phyloP scores from a whole-genome alignment of 176 grass and related monocot genomes.

The Oryza australiensis region DNA sequence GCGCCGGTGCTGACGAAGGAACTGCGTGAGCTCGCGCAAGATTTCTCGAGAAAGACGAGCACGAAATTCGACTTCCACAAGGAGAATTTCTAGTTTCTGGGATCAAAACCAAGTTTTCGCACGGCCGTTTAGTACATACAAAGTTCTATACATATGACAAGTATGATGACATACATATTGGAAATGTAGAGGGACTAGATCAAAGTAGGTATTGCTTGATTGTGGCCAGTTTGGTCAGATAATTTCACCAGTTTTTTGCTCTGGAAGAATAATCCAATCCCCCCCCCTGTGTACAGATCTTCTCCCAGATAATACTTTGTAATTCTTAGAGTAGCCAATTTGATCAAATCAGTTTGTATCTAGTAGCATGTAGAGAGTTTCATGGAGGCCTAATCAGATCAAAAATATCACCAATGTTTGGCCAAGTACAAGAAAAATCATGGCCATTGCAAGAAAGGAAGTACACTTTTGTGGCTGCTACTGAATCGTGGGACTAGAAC shows the following conservation, averaged over 20 bases:
- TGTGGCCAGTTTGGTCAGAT: slow-evolving; percentile 17
- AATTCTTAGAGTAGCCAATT: slow-evolving; percentile 16
- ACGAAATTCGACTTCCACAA: slow-evolving; percentile 96
- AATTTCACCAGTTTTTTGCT: slow-evolving; percentile 39
- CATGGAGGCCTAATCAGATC: slow-evolving; percentile 32
- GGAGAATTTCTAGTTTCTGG: slow-evolving; percentile 70
- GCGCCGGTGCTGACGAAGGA: slow-evolving; percentile 70
- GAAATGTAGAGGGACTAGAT: slow-evolving; percentile 35
- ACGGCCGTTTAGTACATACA: slow-evolving; percentile 36
- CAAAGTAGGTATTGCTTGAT: slow-evolving; percentile 51
- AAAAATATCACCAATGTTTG: slow-evolving; percentile 23
- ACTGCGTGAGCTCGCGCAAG: slow-evolving; percentile 62
- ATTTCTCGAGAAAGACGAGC: slow-evolving; percentile 76
- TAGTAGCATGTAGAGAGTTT: slow-evolving; percentile 30
- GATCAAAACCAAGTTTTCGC: slow-evolving; percentile 17
- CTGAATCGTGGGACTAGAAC: slow-evolving; percentile 1
- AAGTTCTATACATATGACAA: slow-evolving; percentile 6
- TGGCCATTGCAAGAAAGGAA: slow-evolving; percentile 25
- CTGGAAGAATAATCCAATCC: slow-evolving; percentile 43
- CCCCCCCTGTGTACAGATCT: slow-evolving; percentile 36
- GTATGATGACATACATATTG: slow-evolving; percentile 14
- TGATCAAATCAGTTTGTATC: slow-evolving; percentile 1
- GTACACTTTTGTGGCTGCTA: slow-evolving; percentile 19
- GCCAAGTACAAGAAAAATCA: slow-evolving; percentile 29
- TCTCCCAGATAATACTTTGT: slow-evolving; percentile 27